Percentiles rank a stretch among this genome's conserved stretches.
Conservation (phyloP, 805 yeast species). For the Candida ascalaphidarum region DNA sequence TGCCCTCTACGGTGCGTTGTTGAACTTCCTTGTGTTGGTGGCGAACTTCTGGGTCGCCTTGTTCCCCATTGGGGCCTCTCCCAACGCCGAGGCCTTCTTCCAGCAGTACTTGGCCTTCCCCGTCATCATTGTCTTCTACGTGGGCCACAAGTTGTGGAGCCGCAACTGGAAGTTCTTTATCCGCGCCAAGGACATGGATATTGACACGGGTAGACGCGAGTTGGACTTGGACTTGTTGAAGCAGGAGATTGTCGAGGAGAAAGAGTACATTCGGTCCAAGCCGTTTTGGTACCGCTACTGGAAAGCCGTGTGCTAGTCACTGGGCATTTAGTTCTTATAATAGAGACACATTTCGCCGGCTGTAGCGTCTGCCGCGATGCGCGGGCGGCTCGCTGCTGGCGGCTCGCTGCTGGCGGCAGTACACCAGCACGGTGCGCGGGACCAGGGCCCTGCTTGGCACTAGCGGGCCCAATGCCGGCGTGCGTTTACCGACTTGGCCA, state of each 20-base stretch:
- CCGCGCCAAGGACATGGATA: slow-evolving; percentile 23
- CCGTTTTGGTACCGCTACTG: slow-evolving; percentile 41
- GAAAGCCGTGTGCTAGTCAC: too few relatives aligned
- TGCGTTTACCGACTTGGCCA: too few relatives aligned
- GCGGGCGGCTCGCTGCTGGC: too few relatives aligned
- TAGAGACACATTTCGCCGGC: too few relatives aligned
- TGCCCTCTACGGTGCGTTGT: slow-evolving; percentile 49
- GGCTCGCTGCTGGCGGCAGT: too few relatives aligned
- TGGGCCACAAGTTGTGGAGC: slow-evolving; percentile 50
- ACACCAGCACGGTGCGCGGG: too few relatives aligned
- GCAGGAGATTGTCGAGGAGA: slow-evolving; percentile 52
- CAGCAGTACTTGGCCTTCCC: slow-evolving; percentile 58
- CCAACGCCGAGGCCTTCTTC: slow-evolving; percentile 56
- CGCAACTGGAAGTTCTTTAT: slow-evolving; percentile 22
- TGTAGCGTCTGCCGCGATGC: too few relatives aligned
- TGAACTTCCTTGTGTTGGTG: slow-evolving; percentile 53
- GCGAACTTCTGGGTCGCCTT: slow-evolving; percentile 82
- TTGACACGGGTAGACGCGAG: slow-evolving; percentile 31
- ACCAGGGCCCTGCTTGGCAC: too few relatives aligned
- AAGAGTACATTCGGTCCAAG: slow-evolving; percentile 36
- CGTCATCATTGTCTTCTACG: slow-evolving; percentile 47
- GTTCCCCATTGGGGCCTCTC: slow-evolving; percentile 50
- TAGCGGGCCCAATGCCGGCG: too few relatives aligned
- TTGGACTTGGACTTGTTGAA: slow-evolving; percentile 28
- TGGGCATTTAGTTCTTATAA: too few relatives aligned